Percentiles rank a stretch among this genome's conserved stretches.
phyloP scores from a whole-genome alignment of 2,329 filamentous ascomycete species.

The Dothistroma pini region DNA sequence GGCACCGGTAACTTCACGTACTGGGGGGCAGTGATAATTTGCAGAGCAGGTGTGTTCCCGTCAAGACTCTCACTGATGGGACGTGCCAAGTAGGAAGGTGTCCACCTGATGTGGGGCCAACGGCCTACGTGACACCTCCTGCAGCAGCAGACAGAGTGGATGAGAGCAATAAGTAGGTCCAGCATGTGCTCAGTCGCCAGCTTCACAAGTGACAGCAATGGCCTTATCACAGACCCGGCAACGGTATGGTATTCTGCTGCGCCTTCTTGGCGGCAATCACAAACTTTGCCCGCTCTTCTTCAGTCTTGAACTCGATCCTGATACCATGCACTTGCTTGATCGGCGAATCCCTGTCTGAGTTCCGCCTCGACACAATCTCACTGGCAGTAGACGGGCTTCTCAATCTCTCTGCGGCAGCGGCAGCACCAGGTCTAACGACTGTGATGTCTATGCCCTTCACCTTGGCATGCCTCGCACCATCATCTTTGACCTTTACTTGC shows the following conservation, averaged over 20 bases:
- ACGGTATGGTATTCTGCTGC: slow-evolving; percentile 37
- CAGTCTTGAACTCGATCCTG: slow-evolving; percentile 43
- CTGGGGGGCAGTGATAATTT: too few species aligned
- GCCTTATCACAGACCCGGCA: slow-evolving; percentile 34
- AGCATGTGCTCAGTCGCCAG: neutral
- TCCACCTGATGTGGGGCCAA: too few species aligned
- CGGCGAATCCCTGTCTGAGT: neutral
- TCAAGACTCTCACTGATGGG: too few species aligned
- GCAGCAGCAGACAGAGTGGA: too few species aligned
- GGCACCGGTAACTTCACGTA: too few species aligned
- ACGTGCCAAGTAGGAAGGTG: too few species aligned
- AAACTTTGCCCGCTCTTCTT: slow-evolving; percentile 42
- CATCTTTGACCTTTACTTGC: slow-evolving; percentile 41
- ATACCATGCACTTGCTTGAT: slow-evolving; percentile 41
- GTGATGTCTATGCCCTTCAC: slow-evolving; percentile 43
- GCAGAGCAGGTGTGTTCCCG: too few species aligned
- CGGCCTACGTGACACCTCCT: too few species aligned
- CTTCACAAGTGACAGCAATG: neutral
- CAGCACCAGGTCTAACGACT: slow-evolving; percentile 29
- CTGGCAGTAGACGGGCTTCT: slow-evolving; percentile 27
- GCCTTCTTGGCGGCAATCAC: slow-evolving; percentile 37
- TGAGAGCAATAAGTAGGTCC: too few species aligned
- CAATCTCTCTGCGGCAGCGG: slow-evolving; percentile 10
- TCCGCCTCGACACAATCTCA: slow-evolving; percentile 17
- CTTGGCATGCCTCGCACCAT: slow-evolving; percentile 38